These are phyloP conservation scores for Magnaporthiopsis poae DNA, from an alignment of 2,329 filamentous ascomycete species.

Conservation along the genomic window DNA sequence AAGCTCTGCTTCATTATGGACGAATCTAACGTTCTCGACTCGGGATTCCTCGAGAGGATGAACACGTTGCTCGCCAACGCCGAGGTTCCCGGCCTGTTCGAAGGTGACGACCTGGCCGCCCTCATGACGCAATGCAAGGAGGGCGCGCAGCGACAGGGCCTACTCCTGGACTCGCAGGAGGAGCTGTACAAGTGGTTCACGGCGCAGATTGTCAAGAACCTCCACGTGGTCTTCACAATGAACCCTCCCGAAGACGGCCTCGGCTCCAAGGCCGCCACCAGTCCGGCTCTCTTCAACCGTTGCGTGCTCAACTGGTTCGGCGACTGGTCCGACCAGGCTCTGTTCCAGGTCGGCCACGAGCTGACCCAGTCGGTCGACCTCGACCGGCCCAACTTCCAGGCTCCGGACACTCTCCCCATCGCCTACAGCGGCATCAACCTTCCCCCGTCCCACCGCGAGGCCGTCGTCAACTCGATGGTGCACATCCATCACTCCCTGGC, in stretches of 20 bases:
- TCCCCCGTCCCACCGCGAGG: slow-evolving; percentile 81
- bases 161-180: slow-evolving; percentile 92
- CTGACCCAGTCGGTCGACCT: slow-evolving; percentile 93
- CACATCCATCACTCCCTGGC: slow-evolving; percentile 95
- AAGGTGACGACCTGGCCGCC: slow-evolving; percentile 97
- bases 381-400: slow-evolving; percentile 73
- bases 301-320: slow-evolving; percentile 99
- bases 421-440: slow-evolving; percentile 78
- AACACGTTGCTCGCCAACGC: slow-evolving; percentile 97
- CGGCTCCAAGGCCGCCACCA: slow-evolving; percentile 91
- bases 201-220: slow-evolving; percentile 95
- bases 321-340: slow-evolving; percentile 97
- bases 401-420: slow-evolving; percentile 84
- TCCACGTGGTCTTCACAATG: slow-evolving; percentile 99
- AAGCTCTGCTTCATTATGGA: slow-evolving; percentile 99
- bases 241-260: slow-evolving; percentile 94
- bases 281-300: slow-evolving; percentile 96
- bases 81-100: slow-evolving; percentile 96
- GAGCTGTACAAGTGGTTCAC: slow-evolving; percentile 99
- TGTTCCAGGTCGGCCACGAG: slow-evolving; percentile 95
- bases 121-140: slow-evolving; percentile 99
- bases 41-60: slow-evolving; percentile 97
- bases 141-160: slow-evolving; percentile 87
- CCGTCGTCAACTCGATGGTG: slow-evolving; percentile 96
- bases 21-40: slow-evolving; percentile 95